Evolutionary conservation across 768 basidiomycete genomes (phyloP).

Genomic region (Favolaschia claudopus): DNA sequence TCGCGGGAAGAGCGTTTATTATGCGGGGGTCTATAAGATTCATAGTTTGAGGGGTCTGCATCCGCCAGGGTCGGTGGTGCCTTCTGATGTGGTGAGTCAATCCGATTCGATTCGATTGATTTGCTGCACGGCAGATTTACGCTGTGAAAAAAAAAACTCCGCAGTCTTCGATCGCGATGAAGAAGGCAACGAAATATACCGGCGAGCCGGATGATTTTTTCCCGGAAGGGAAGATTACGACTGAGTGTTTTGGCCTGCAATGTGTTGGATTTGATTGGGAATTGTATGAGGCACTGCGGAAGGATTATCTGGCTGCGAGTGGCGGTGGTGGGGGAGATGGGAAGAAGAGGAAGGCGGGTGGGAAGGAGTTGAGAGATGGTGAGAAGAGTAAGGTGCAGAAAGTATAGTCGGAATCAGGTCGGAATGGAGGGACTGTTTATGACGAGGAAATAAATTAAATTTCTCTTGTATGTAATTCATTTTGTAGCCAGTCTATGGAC

Average conservation of each 20-base stretch:
- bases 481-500: no score
- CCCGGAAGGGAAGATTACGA: slow-evolving; percentile 2
- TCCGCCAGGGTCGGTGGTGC: neutral
- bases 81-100: neutral
- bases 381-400: neutral
- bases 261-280: neutral
- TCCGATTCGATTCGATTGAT: neutral
- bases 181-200: neutral
- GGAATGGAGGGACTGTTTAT: no score
- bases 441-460: no score
- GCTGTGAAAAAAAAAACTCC: no score
- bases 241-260: slow-evolving; percentile 9
- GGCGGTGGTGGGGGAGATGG: neutral
- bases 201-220: neutral
- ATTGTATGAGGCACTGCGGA: neutral
- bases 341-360: neutral
- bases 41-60: neutral
- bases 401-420: no score
- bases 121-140: neutral
- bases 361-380: neutral
- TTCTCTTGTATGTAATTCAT: no score
- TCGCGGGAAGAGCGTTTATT: neutral
- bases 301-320: neutral
- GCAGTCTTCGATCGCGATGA: neutral
- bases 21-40: neutral